phyloP scores from a whole-genome alignment of 345 rosid species.

The Bretschneidera sinensis region DNA sequence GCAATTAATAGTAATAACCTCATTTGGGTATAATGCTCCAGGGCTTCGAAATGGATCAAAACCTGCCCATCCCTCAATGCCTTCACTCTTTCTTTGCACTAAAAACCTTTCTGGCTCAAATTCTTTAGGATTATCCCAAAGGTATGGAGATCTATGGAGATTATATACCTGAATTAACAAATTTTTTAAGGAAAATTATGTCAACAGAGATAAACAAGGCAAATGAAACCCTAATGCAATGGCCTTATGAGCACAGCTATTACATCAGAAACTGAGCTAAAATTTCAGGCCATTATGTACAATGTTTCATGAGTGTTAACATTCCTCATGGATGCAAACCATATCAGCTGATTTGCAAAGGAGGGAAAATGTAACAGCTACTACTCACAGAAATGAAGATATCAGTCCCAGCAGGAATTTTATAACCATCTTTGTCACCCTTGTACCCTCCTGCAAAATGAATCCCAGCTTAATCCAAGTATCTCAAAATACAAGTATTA shows the following conservation, averaged over 20 bases:
- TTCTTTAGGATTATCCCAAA: slow-evolving; percentile 73
- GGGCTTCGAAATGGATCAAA: slow-evolving; percentile 90
- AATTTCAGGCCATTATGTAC: not conserved
- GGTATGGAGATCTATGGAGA: slow-evolving; percentile 88
- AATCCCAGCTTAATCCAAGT: not conserved
- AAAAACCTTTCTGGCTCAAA: slow-evolving; percentile 84
- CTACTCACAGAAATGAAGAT: slow-evolving; percentile 75
- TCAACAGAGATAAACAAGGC: not conserved
- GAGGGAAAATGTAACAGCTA: not conserved
- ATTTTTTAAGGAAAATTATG: not conserved
- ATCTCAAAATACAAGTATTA: not conserved
- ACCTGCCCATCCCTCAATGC: slow-evolving; percentile 85
- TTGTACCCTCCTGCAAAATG: slow-evolving; percentile 62
- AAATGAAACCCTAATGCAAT: not conserved
- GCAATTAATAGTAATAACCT: slow-evolving; percentile 38
- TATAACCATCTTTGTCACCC: slow-evolving; percentile 70
- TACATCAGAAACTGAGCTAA: not conserved
- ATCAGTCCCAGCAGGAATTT: slow-evolving; percentile 81
- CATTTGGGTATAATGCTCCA: slow-evolving; percentile 85
- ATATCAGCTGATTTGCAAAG: not conserved
- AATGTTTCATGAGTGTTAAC: not conserved
- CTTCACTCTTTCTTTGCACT: slow-evolving; percentile 42
- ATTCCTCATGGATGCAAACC: not conserved
- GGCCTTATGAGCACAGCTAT: too few species aligned
- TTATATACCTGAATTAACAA: slow-evolving; percentile 59